Evolutionary conservation across 202 grass and related monocot species (phyloP).

Genomic region (Schoenoplectus triqueter): DNA sequence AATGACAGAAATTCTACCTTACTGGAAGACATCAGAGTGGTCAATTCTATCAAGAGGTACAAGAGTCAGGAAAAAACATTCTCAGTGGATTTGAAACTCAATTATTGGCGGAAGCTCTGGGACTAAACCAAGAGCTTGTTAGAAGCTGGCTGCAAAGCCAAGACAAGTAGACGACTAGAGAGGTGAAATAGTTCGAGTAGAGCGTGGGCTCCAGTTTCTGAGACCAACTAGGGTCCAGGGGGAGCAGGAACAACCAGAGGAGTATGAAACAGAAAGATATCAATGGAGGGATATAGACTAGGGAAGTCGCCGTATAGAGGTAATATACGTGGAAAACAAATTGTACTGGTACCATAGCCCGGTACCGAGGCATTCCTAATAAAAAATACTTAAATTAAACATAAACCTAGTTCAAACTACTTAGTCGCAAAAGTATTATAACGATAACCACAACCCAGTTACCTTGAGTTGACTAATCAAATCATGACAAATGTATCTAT

Average conservation of each 20-base stretch:
- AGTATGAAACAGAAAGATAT: background rate
- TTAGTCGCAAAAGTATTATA: too few relatives aligned
- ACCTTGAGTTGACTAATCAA: too few relatives aligned
- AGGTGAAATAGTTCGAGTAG: slow-evolving; percentile 44
- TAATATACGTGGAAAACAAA: too few relatives aligned
- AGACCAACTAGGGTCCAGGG: background rate
- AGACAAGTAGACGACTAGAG: slow-evolving; percentile 25
- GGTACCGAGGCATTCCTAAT: too few relatives aligned
- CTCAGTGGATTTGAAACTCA: slow-evolving; percentile 37
- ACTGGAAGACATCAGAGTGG: slow-evolving; percentile 33
- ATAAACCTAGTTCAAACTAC: too few relatives aligned
- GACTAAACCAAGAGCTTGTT: slow-evolving; percentile 35
- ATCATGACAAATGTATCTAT: too few relatives aligned
- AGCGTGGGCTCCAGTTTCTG: slow-evolving; percentile 37
- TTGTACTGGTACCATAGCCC: too few relatives aligned
- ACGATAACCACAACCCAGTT: too few relatives aligned
- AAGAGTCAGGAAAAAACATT: slow-evolving; percentile 25
- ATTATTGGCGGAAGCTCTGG: slow-evolving; percentile 38
- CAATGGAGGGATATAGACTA: background rate
- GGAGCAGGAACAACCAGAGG: background rate
- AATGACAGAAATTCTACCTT: slow-evolving; percentile 38
- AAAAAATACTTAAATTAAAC: too few relatives aligned
- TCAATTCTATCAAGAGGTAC: background rate
- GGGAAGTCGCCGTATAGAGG: background rate
- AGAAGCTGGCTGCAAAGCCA: slow-evolving; percentile 45